These are phyloP conservation scores for Gillenia trifoliata DNA, from an alignment of 306 rosid genomes.

Conservation along the genomic window DNA sequence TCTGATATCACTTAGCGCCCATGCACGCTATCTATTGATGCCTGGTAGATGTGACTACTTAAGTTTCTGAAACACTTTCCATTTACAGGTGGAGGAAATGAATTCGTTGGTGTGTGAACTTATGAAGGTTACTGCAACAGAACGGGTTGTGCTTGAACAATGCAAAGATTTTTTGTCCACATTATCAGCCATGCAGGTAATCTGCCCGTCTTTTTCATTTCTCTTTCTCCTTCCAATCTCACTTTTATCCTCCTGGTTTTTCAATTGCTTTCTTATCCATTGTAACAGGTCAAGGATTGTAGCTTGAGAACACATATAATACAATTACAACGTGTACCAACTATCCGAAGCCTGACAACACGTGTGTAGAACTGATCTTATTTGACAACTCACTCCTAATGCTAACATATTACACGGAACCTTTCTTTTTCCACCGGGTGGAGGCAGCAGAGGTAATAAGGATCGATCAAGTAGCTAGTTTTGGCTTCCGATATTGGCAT, in stretches of 20 bases:
- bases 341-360: constrained; percentile 63
- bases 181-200: constrained; percentile 73
- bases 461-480: constrained; percentile 56
- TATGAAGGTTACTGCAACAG: constrained; percentile 69
- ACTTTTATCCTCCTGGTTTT: constrained; percentile 3
- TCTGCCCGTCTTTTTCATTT: neutral
- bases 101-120: constrained; percentile 75
- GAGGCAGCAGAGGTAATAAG: constrained; percentile 69
- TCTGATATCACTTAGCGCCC: neutral
- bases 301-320: constrained; percentile 76
- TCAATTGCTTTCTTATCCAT: constrained; percentile 11
- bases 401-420: constrained; percentile 74
- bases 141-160: constrained; percentile 68
- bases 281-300: constrained; percentile 71
- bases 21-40: neutral
- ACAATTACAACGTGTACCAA: constrained; percentile 59
- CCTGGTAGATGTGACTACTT: neutral
- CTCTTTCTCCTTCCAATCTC: constrained; percentile 1
- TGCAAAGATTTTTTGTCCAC: constrained; percentile 78
- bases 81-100: constrained; percentile 72
- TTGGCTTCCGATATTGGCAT: constrained; percentile 40
- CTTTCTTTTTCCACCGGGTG: constrained; percentile 47
- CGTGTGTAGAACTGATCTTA: constrained; percentile 76
- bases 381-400: constrained; percentile 65
- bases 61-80: constrained; percentile 22